phyloP scores from a whole-genome alignment of 371 early-diverging fungal genomes.

The Actinomucor elegans region DNA sequence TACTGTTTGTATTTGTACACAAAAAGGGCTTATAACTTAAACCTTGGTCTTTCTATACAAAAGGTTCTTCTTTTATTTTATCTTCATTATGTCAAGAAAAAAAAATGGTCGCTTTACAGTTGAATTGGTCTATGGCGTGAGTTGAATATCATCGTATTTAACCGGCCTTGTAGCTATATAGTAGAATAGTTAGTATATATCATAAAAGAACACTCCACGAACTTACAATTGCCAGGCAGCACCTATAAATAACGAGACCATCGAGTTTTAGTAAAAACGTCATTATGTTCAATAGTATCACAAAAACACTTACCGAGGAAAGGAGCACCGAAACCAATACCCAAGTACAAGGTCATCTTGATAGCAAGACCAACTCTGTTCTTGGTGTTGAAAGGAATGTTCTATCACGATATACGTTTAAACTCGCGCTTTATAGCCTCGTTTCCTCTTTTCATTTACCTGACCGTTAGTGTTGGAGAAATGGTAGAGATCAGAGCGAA shows the following conservation, averaged over 20 bases:
- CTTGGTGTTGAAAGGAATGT: constrained; percentile 64
- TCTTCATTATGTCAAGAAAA: no score
- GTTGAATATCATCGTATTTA: no score
- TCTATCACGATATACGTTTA: constrained; percentile 28
- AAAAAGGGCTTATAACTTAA: no score
- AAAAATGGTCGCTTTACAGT: no score
- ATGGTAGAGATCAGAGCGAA: constrained; percentile 53
- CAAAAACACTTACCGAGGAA: constrained; percentile 48
- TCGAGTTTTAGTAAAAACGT: constrained; percentile 1
- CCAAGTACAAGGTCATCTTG: constrained; percentile 52
- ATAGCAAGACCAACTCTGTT: constrained; percentile 60
- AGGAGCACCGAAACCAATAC: constrained; percentile 56
- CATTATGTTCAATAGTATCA: not conserved
- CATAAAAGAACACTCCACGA: constrained; percentile 2
- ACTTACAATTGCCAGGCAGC: constrained; percentile 51
- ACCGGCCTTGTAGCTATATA: constrained; percentile 44
- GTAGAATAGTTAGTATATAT: no score
- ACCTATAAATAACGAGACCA: constrained; percentile 16
- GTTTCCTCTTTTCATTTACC: constrained; percentile 17
- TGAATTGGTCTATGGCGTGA: no score
- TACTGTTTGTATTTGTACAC: not conserved
- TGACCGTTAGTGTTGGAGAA: constrained; percentile 48
- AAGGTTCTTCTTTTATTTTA: no score
- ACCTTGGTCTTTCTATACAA: no score
- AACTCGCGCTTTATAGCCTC: not conserved